Conservation (phyloP, 768 basidiomycete species). For the Psilocybe cyanescens region DNA sequence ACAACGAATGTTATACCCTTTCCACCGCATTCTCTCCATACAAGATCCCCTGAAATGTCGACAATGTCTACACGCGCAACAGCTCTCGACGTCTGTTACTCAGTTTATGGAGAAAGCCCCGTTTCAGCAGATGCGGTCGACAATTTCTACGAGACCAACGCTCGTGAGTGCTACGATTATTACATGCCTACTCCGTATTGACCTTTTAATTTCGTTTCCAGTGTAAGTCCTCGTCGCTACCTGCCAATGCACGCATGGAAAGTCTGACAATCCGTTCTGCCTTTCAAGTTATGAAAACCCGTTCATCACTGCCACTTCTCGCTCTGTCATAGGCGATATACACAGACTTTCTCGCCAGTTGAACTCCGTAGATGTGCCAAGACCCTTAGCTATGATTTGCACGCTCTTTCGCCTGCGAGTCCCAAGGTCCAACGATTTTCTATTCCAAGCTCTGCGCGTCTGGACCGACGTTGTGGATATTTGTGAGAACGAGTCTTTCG, state of each 20-base stretch:
- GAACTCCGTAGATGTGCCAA: slow-evolving; percentile 67
- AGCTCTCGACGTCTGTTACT: slow-evolving; percentile 70
- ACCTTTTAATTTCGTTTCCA: slow-evolving; percentile 24
- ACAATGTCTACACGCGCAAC: slow-evolving; percentile 53
- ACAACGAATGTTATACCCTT: slow-evolving; percentile 23
- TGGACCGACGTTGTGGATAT: slow-evolving; percentile 81
- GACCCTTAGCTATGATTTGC: slow-evolving; percentile 62
- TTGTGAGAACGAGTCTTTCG: slow-evolving; percentile 80
- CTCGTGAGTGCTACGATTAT: slow-evolving; percentile 49
- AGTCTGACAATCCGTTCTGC: slow-evolving; percentile 15
- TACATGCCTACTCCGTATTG: slow-evolving; percentile 16
- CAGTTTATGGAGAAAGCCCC: slow-evolving; percentile 64
- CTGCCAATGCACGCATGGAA: neutral
- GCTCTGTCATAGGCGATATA: slow-evolving; percentile 73
- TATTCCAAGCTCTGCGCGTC: slow-evolving; percentile 67
- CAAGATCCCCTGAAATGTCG: slow-evolving; percentile 36
- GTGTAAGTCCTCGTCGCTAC: slow-evolving; percentile 38
- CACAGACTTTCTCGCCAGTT: slow-evolving; percentile 63
- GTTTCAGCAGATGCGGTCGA: slow-evolving; percentile 56
- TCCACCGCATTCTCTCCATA: slow-evolving; percentile 18
- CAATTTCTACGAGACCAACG: slow-evolving; percentile 72
- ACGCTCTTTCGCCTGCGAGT: slow-evolving; percentile 53
- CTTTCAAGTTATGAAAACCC: slow-evolving; percentile 76
- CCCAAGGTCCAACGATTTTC: slow-evolving; percentile 39
- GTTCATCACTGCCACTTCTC: slow-evolving; percentile 73